Evolutionary conservation across 495 filamentous ascomycete species (phyloP), one percentile per base, ranked within the genome.

Genomic region (Aspergillus olivimuriae): DNA sequence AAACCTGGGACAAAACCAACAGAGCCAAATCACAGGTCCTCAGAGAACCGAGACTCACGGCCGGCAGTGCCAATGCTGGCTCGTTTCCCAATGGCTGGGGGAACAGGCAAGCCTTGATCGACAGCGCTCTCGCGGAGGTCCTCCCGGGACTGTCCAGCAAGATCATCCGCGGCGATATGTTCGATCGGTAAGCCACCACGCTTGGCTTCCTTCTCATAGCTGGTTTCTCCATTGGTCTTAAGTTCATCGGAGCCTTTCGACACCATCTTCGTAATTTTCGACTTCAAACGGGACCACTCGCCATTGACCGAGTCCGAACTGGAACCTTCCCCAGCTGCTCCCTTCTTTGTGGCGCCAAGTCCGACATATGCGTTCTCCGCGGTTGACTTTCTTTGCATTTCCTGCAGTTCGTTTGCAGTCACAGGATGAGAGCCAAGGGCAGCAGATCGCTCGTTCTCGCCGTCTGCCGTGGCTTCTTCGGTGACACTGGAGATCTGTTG

Each of bases 11-110:
- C 19, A 42, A 11, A 44, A 8, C 16, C 12, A 21, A 12, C 24
- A 6, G 34, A 39, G 17, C 17, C 2, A 41, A 40, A 26, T 3
- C 33, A 71, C 39, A 77, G 43, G 52, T 73, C 68, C 41, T 77
- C 74, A 4, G 66, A 69, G 44, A 77, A 77, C 34, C 65, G 61
- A 7, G 71, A 75, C 44, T 74, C 72, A 5, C 74, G 61, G 11
- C 48, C 59, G n/a, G n/a, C n/a, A 11, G 64, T 56, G 54, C 64
- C 71, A 38, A 58, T 54, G 32, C 57, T 65, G 11, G 39, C 23
- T 46, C 52, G 45, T 44, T 66, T 60, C 9, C 56, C 52, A 33
- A 63, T 22, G 10, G 49, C 45, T 8, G 65, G 67, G 1, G 74
- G 73, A 9, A 57, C 62, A 31, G 61, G 57, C 22, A 75, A 52